A percentile compares a stretch with the other conserved stretches of the same genome.
Conservation (phyloP, 2,329 filamentous ascomycete genomes). For the Lasiodiplodia sp. region DNA sequence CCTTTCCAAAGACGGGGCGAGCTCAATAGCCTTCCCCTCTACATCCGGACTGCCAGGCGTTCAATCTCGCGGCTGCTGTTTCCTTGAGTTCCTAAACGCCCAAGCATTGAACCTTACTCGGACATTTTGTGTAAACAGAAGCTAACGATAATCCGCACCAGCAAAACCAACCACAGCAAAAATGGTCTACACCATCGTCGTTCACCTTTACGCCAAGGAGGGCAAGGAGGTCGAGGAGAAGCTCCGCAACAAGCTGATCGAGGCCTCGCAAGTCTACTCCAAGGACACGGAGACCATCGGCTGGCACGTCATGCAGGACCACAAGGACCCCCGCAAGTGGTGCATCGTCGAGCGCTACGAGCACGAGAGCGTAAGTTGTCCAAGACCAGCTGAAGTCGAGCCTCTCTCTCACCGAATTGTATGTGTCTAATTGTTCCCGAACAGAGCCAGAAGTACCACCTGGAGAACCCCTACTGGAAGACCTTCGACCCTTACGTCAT, state of each 20-base stretch:
- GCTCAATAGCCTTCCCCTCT: too few relatives aligned
- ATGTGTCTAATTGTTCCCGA: neutral
- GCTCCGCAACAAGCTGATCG: conserved; percentile 74
- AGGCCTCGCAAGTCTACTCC: conserved; percentile 76
- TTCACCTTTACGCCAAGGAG: conserved; percentile 74
- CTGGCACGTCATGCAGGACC: conserved; percentile 82
- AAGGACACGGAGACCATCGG: conserved; percentile 73
- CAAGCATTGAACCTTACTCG: neutral
- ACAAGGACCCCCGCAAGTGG: conserved; percentile 72
- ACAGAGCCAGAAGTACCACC: conserved; percentile 53
- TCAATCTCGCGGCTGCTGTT: too few relatives aligned
- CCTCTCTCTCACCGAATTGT: too few relatives aligned
- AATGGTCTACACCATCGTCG: conserved; percentile 74
- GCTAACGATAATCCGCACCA: neutral
- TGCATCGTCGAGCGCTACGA: conserved; percentile 78
- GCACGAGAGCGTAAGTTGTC: conserved; percentile 65
- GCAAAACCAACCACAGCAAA: conserved; percentile 34
- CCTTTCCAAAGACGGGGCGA: too few relatives aligned
- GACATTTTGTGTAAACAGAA: neutral
- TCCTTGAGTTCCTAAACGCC: too few relatives aligned
- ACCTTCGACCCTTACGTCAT: conserved; percentile 78
- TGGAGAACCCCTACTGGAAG: conserved; percentile 74
- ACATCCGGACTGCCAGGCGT: too few relatives aligned
- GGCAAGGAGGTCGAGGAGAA: conserved; percentile 69
- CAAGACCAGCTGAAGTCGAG: too few relatives aligned